Base-by-base conservation (phyloP, 441 rosid species). In the Kokia cookei region DNA sequence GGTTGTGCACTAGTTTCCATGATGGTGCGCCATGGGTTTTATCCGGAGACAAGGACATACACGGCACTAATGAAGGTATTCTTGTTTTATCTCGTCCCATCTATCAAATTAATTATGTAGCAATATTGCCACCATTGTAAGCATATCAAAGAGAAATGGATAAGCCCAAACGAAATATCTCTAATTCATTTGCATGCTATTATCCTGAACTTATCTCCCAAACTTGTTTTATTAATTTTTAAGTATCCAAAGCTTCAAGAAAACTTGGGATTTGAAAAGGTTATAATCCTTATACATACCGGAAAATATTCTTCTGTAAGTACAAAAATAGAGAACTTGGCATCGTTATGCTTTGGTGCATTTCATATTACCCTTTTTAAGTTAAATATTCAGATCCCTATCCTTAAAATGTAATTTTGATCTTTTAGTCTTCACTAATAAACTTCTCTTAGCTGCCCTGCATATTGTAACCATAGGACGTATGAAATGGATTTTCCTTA, bases 11-110 rank as follows among this genome's bases (percentile, higher is more conserved):
- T 96, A 40, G 76, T 92, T 81, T 92, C 96, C 79, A 45, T 90
- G 92, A 93, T 93, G 97, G 45, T 90, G 78, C 97, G 97, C 14
- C 87, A 84, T 64, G 96, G 99, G 48, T 88, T 78, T 84, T 53
- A 63, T 64, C 98, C 90, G 24, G 50, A 59, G 45, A 69, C 73
- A 17, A 42, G 71, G 40, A 85, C 89, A 51, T 93, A 85, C 74
- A 89, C 93, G 63, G 66, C 83, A 75, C 86, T 93, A 71, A 78
- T 84, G 77, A 96, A 93, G 97, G 97, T 89, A 81, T 32, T 50
- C 15, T 54, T 55, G 47, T 58, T 69, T 57, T 47, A 42, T 47
- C 58, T 69, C 10, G n/a, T 51, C 47, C 61, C 26, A 7, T 40
- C 64, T 2, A 24, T 57, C 8, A 55, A 71, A 58, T 22, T 57